Evolutionary conservation across 2,329 filamentous ascomycete species (phyloP), one percentile per base, ranked within the genome.

Genomic region (Ophiostoma quercus): DNA sequence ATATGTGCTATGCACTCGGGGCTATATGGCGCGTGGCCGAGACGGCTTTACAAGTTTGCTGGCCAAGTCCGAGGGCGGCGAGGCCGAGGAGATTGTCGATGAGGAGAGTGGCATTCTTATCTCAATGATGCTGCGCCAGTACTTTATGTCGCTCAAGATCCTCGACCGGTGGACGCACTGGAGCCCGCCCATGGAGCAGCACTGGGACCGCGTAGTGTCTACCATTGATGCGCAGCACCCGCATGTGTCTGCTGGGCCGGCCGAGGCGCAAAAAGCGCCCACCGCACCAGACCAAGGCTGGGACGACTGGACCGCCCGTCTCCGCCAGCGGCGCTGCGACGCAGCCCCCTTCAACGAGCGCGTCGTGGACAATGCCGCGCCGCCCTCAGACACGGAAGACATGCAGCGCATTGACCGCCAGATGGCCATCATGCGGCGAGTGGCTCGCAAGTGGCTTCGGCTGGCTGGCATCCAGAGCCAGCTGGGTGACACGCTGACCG

Each of bases 71-170:
- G 90, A 92, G 77, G 93, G 93, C 34, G 92, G 92, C 19, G 80
- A 85, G 3, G 90, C 89, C 1, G 88, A 92, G 74, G 91, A 94
- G 76, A 80, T 97, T 19, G 89, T 97, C 5, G 88, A 88, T 39
- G 92, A 96, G 76, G 93, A 97, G 77, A 94, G 91, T 74, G 94
- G 93, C 3, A 88, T 96, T 19, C 83, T 97, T 70, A 92, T 97
- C 75, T 93, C 90, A 67, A 92, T 91, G 76, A 89, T 97, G 77
- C 83, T 97, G 25, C 87, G 93, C 14, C 93, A 97, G 77, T 97
- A 96, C 79, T 97, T 97, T 79, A 90, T 96, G 85, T 91, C 89
- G 7, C 83, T 96, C 62, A 91, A 92, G 70, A 90, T 94, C 0
- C 80, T 96, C 34, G 91, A 92, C 22, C 87, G 87, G 75, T 97